phyloP scores from a whole-genome alignment of 129 eudicot species.

The Helianthus tuberosus region DNA sequence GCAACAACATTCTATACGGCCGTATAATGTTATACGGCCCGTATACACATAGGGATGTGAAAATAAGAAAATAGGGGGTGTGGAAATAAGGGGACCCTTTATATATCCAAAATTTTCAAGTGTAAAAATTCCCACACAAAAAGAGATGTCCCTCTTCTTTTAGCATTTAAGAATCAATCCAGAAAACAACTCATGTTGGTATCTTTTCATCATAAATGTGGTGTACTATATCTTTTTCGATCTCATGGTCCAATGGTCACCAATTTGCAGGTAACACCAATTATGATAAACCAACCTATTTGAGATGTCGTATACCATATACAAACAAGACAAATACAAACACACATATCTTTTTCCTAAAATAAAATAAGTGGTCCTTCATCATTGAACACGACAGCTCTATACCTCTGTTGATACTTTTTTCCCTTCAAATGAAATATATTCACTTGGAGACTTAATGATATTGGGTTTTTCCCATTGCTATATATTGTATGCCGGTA shows the following conservation, averaged over 20 bases:
- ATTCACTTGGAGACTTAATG: not conserved
- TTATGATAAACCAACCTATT: conserved; percentile 12
- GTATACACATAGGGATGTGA: too few relatives aligned
- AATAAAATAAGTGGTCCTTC: conserved; percentile 24
- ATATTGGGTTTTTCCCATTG: not conserved
- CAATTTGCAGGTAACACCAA: conserved; percentile 8
- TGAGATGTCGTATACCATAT: conserved; percentile 21
- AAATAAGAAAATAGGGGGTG: too few relatives aligned
- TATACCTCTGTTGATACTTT: not conserved
- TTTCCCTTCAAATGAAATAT: not conserved
- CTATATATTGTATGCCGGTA: too few relatives aligned
- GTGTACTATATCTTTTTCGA: conserved; percentile 18
- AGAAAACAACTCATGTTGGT: too few relatives aligned
- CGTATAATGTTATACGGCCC: too few relatives aligned
- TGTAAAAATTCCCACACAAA: too few relatives aligned
- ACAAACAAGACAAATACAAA: not conserved
- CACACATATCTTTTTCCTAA: conserved; percentile 22
- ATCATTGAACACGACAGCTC: conserved; percentile 14
- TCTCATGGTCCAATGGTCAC: conserved; percentile 27
- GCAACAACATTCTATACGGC: too few relatives aligned
- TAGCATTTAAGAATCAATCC: too few relatives aligned
- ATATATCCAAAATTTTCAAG: too few relatives aligned
- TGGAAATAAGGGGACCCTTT: too few relatives aligned
- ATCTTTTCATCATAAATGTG: conserved; percentile 17
- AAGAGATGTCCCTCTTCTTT: too few relatives aligned